Evolutionary conservation across 1,139 yeast species (phyloP).

Genomic region (Blastobotrys proliferans): DNA sequence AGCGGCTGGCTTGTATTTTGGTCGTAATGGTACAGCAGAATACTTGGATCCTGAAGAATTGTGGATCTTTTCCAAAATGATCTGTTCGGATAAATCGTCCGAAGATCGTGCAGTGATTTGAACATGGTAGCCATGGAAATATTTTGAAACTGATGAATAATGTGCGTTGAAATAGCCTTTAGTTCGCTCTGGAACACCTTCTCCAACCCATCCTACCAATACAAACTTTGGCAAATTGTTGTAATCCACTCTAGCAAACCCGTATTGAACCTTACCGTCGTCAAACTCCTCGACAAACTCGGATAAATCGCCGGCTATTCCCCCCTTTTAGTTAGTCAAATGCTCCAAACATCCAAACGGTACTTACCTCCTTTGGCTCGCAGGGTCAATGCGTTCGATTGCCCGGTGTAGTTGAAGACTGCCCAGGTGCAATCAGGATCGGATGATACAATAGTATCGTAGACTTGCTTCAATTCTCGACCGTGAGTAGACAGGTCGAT

Average conservation of each 20-base stretch:
- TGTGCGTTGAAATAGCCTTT: conserved; percentile 44
- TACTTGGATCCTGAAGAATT: conserved; percentile 97
- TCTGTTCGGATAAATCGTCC: conserved; percentile 80
- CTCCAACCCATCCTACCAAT: conserved; percentile 77
- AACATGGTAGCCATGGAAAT: conserved; percentile 73
- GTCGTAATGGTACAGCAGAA: conserved; percentile 43
- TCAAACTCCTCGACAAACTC: conserved; percentile 80
- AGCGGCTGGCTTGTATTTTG: conserved; percentile 32
- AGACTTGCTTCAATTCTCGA: conserved; percentile 36
- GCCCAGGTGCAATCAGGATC: conserved; percentile 42
- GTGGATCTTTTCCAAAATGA: conserved; percentile 69
- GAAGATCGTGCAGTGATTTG: conserved; percentile 95
- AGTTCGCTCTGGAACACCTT: conserved; percentile 43
- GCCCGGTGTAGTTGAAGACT: conserved; percentile 39
- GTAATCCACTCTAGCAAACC: conserved; percentile 80
- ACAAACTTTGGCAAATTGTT: conserved; percentile 84
- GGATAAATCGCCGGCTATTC: conserved; percentile 51
- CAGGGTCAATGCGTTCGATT: conserved; percentile 35
- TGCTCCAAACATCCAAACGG: not conserved
- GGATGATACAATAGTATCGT: conserved; percentile 40
- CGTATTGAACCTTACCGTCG: conserved; percentile 88
- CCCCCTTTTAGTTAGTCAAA: not conserved
- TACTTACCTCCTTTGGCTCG: conserved; percentile 32
- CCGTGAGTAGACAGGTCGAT: conserved; percentile 38
- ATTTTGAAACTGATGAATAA: conserved; percentile 38